Evolutionary conservation across 768 basidiomycete genomes (phyloP), one percentile per base, ranked within the genome.

Genomic region (Mycena pura): DNA sequence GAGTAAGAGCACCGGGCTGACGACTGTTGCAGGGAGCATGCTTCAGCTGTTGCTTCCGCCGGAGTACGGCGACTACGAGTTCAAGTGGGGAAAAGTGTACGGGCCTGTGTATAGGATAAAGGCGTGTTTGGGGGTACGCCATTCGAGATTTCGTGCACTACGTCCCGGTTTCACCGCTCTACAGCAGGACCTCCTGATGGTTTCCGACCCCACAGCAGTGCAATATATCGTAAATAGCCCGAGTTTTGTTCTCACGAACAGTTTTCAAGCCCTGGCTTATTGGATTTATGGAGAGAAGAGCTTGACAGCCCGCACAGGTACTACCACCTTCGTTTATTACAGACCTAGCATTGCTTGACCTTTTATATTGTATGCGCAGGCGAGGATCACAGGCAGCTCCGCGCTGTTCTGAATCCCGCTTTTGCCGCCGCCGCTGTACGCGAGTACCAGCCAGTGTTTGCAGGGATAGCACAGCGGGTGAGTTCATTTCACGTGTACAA

Each of bases 111-210:
- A 60, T 21, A 34, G 34, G 0, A n/a, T 53, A 2, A 53, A 40
- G 14, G 58, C 47, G 1, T 62, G 60, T 49, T 52, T 61, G 19
- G 60, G 60, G 15, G 60, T 55, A 3, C 22, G 60, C n/a, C n/a
- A n/a, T 46, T 22, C 29, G 21, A 5, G n/a, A n/a, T n/a, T 28
- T 25, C 17, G 7, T 22, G 19, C 21, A 11, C 22, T 29, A n/a
- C n/a, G 8, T 3, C 17, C 9, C 29, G 8, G 7, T 22, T 22
- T 28, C 22, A 28, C 46, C 13, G 15, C 29, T 25, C 9, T 9
- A 15, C 50, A 61, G 60, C 17, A 62, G 51, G 36, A 62, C 21
- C 60, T 45, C 39, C 52, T 61, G 1, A 40, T 61, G 36, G 31
- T 62, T 0, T 31, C 60, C 0, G 60, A 62, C 14, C 53, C 60